Conservation (phyloP, 73 alveolate genomes). For the Stentor coeruleus region DNA sequence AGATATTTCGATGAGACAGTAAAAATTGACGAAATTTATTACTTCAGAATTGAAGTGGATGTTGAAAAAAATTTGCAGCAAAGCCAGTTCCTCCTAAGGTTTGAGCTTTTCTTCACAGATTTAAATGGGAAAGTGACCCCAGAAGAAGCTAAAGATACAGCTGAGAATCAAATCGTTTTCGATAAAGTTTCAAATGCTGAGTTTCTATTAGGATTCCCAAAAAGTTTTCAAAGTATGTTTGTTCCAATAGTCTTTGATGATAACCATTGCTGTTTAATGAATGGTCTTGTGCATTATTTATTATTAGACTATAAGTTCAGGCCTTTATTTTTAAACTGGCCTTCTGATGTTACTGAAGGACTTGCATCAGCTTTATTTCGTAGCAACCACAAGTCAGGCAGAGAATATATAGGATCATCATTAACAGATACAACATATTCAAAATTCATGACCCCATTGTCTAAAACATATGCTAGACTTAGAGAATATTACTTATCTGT, state of each 20-base stretch:
- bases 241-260: conserved; percentile 41
- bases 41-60: conserved; percentile 15
- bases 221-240: neutral
- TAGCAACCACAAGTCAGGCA: neutral
- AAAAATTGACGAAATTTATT: neutral
- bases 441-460: neutral
- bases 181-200: conserved; percentile 16
- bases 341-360: neutral
- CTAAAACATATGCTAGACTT: neutral
- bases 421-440: neutral
- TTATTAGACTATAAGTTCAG: conserved; percentile 41
- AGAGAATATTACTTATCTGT: neutral
- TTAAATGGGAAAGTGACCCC: conserved; percentile 8
- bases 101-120: conserved; percentile 7
- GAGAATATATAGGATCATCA: neutral
- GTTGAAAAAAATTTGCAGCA: neutral
- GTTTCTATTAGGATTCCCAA: neutral
- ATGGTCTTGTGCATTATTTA: conserved; percentile 34
- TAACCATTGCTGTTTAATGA: conserved; percentile 32
- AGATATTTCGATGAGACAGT: conserved; percentile 76
- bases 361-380: neutral
- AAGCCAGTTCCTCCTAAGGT: neutral
- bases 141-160: neutral
- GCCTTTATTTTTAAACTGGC: neutral
- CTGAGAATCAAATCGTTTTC: neutral